Evolutionary conservation across 78 protist genomes (phyloP).

Genomic region (Polysphondylium violaceum): DNA sequence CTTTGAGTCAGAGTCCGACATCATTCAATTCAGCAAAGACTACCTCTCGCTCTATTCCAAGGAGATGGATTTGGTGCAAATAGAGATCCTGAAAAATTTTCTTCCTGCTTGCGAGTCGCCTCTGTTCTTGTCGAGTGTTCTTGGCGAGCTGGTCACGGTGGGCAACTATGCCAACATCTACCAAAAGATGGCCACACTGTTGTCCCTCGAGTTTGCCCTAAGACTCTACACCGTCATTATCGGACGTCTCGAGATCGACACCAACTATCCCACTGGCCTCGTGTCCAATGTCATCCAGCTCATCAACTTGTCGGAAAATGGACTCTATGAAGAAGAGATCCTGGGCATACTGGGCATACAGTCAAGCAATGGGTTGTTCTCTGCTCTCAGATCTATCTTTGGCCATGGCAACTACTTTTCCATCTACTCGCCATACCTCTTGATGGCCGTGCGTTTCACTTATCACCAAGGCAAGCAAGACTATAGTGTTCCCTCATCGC

Average conservation of each 20-base stretch:
- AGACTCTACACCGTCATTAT: background rate
- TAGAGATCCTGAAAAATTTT: slow-evolving; percentile 9
- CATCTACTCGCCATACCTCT: slow-evolving; percentile 3
- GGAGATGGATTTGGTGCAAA: slow-evolving; percentile 16
- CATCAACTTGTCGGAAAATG: slow-evolving; percentile 4
- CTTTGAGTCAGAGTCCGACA: background rate
- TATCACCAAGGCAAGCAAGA: background rate
- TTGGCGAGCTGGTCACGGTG: slow-evolving; percentile 27
- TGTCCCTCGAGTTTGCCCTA: background rate
- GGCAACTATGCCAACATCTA: slow-evolving; percentile 28
- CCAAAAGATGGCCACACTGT: slow-evolving; percentile 10
- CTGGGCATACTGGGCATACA: background rate
- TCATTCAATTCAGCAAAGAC: background rate
- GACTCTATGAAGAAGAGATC: slow-evolving; percentile 55
- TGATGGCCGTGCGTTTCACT: background rate
- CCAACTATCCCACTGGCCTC: slow-evolving; percentile 19
- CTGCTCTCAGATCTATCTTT: slow-evolving; percentile 2
- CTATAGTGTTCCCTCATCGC: background rate
- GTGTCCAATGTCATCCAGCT: background rate
- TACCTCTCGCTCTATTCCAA: background rate
- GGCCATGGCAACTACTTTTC: slow-evolving; percentile 1
- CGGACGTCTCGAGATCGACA: slow-evolving; percentile 15
- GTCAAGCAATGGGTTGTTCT: slow-evolving; percentile 38
- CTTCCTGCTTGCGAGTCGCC: slow-evolving; percentile 10
- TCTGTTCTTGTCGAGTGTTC: slow-evolving; percentile 18